Conservation (phyloP, 495 filamentous ascomycete genomes). For the Copromyces sp. region DNA sequence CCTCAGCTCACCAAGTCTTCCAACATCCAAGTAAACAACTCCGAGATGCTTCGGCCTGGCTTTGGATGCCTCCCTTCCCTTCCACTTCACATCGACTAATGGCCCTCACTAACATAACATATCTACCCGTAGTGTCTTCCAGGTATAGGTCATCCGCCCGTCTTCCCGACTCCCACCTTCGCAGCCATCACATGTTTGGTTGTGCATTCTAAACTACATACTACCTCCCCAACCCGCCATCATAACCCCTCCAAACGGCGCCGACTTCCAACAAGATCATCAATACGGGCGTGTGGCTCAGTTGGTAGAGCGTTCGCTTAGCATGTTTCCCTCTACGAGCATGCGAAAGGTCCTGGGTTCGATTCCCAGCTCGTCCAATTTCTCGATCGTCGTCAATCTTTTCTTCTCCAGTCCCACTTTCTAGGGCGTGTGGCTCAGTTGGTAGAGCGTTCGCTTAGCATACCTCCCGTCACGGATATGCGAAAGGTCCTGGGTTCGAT, state of each 20-base stretch:
- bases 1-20: not conserved
- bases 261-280: not conserved
- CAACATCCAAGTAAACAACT: not conserved
- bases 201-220: not conserved
- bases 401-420: not conserved
- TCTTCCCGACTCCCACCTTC: not conserved
- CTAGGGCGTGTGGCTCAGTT: not conserved
- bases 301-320: not conserved
- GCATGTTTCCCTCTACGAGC: not conserved
- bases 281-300: not conserved
- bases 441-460: not conserved
- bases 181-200: not conserved
- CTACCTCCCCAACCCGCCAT: not conserved
- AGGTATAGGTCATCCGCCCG: not conserved
- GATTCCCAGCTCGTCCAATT: not conserved
- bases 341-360: not conserved
- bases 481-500: not conserved
- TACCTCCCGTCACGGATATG: not conserved
- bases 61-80: not conserved
- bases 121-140: not conserved
- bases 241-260: not conserved
- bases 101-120: not conserved
- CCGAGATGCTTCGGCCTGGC: not conserved
- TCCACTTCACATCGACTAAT: not conserved
- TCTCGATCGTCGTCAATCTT: not conserved